phyloP scores from a whole-genome alignment of 2,329 filamentous ascomycete genomes.

The Uncinocarpus reesii region DNA sequence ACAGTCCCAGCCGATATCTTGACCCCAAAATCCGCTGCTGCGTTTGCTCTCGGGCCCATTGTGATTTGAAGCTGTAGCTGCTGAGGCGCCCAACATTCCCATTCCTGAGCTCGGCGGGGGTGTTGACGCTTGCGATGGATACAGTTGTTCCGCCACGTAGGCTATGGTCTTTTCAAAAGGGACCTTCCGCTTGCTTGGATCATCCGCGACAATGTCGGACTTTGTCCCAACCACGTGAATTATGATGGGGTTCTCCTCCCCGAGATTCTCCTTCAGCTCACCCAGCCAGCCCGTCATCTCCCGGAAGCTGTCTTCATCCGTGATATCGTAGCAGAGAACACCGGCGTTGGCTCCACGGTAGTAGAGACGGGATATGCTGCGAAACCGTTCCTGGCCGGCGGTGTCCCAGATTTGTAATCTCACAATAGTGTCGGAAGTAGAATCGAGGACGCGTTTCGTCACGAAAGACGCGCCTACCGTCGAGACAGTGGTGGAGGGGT shows the following conservation, averaged over 20 bases:
- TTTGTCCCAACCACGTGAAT: slow-evolving; percentile 94
- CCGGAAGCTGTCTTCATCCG: slow-evolving; percentile 69
- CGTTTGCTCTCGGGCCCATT: slow-evolving; percentile 34
- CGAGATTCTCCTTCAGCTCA: slow-evolving; percentile 69
- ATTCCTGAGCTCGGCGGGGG: slow-evolving; percentile 54
- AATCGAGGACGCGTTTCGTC: slow-evolving; percentile 70
- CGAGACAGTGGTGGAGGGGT: slow-evolving; percentile 40
- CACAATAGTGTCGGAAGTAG: slow-evolving; percentile 73
- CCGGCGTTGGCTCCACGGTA: slow-evolving; percentile 92
- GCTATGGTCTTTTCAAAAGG: slow-evolving; percentile 93
- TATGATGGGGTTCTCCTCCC: slow-evolving; percentile 58
- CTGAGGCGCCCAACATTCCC: slow-evolving; percentile 24
- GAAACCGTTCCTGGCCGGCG: slow-evolving; percentile 88
- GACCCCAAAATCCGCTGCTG: slow-evolving; percentile 57
- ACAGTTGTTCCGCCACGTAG: slow-evolving; percentile 86
- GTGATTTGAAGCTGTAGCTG: slow-evolving; percentile 20
- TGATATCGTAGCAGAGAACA: slow-evolving; percentile 91
- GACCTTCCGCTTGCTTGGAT: slow-evolving; percentile 68
- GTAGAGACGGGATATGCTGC: slow-evolving; percentile 88
- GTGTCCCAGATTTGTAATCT: slow-evolving; percentile 97
- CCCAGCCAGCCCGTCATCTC: slow-evolving; percentile 89
- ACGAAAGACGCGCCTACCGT: slow-evolving; percentile 75
- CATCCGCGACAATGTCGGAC: slow-evolving; percentile 76
- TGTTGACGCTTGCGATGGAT: slow-evolving; percentile 57
- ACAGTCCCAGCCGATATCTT: slow-evolving; percentile 90